Conservation (phyloP, 805 yeast species). For the Ogataea pini region DNA sequence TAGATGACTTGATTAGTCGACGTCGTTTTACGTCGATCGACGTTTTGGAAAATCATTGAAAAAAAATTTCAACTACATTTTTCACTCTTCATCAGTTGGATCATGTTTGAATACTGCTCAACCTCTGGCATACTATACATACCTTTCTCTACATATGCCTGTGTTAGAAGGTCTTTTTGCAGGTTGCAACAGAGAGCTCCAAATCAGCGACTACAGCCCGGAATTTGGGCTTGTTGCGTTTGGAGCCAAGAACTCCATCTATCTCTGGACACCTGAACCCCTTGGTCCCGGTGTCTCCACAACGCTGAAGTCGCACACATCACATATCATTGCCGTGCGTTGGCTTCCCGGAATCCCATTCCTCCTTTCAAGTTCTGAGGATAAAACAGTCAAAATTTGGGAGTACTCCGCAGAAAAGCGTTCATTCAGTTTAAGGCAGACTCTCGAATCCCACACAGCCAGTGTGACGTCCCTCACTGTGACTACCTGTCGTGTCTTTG, state of each 20-base stretch:
- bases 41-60: neutral
- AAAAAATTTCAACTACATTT: neutral
- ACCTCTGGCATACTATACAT: neutral
- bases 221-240: conserved; percentile 53
- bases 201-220: conserved; percentile 53
- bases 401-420: conserved; percentile 25
- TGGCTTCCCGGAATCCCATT: conserved; percentile 47
- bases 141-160: conserved; percentile 13
- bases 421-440: conserved; percentile 35
- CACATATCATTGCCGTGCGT: conserved; percentile 66
- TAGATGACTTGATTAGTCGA: neutral
- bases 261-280: conserved; percentile 38
- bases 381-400: conserved; percentile 66
- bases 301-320: conserved; percentile 62
- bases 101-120: neutral
- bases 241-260: conserved; percentile 68
- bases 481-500: conserved; percentile 40
- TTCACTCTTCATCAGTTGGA: neutral
- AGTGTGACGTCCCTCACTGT: conserved; percentile 60
- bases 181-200: conserved; percentile 72
- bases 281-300: conserved; percentile 46
- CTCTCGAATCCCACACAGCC: conserved; percentile 42
- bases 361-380: conserved; percentile 69
- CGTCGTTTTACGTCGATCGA: conserved; percentile 10
- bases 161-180: conserved; percentile 58